These are phyloP conservation scores for Hsuehochloa calcarea DNA, from an alignment of 176 grass and related monocot genomes.

Conservation along the genomic window DNA sequence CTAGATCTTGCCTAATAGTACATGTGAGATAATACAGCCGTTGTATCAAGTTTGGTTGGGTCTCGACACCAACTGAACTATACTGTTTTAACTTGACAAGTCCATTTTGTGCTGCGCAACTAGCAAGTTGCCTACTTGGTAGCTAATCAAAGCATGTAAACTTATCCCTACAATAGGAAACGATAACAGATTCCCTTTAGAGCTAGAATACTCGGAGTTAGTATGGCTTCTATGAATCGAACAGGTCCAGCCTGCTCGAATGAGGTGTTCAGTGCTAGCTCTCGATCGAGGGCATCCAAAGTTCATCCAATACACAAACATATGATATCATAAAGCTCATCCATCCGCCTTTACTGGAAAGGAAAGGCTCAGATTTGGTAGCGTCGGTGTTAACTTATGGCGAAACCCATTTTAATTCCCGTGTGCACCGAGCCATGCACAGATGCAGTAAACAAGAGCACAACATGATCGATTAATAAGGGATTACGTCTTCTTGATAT, in stretches of 20 bases:
- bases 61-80: not conserved
- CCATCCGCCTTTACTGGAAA: not conserved
- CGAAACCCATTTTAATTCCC: conserved; percentile 1
- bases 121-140: conserved; percentile 2
- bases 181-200: not conserved
- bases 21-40: not conserved
- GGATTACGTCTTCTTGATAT: not conserved
- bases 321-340: conserved; percentile 17
- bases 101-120: conserved; percentile 11
- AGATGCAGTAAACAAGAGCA: not conserved
- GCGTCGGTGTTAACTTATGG: conserved; percentile 6
- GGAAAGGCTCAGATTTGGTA: conserved; percentile 13
- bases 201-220: not conserved
- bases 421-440: not conserved
- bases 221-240: not conserved
- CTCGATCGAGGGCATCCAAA: not conserved
- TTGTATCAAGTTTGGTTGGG: not conserved
- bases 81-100: not conserved
- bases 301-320: not conserved
- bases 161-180: conserved; percentile 3
- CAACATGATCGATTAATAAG: not conserved
- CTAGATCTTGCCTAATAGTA: not conserved
- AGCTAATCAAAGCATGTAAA: not conserved
- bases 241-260: not conserved
- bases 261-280: not conserved